Evolutionary conservation across 1,139 yeast species (phyloP).

Genomic region (Magnusiomyces paraingens): DNA sequence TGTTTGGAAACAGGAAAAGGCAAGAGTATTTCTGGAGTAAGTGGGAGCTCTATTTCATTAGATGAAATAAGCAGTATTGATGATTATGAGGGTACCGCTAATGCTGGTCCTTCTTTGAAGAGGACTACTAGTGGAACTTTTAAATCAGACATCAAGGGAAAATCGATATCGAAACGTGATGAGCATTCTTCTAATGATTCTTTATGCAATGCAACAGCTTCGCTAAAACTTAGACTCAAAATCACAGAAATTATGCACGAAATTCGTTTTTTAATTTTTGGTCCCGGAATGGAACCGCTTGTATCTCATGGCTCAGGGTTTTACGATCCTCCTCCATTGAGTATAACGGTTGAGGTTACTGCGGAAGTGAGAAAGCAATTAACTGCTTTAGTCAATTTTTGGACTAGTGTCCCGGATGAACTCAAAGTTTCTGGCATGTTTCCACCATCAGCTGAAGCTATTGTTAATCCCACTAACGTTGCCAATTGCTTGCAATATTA

Average conservation of each 20-base stretch:
- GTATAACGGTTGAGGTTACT: neutral
- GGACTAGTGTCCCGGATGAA: constrained; percentile 6
- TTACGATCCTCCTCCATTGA: neutral
- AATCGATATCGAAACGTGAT: neutral
- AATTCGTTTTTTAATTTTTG: neutral
- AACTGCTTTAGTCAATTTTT: neutral
- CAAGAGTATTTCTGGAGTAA: too few relatives aligned
- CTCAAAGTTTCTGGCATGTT: constrained; percentile 6
- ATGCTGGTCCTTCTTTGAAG: neutral
- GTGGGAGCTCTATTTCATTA: too few relatives aligned
- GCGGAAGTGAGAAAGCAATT: neutral
- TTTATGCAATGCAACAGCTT: neutral
- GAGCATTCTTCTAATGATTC: too few relatives aligned
- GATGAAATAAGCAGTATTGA: too few relatives aligned
- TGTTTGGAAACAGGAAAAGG: too few relatives aligned
- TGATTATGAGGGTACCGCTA: too few relatives aligned
- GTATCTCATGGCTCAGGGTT: neutral
- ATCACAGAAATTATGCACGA: neutral
- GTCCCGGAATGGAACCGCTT: neutral
- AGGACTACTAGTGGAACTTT: constrained; percentile 3
- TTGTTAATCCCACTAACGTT: constrained; percentile 11
- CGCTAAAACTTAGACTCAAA: neutral
- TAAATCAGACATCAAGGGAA: neutral
- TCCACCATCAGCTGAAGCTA: constrained; percentile 1
- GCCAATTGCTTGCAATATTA: constrained; percentile 7